Conservation (phyloP, 345 rosid species). For the Ricinus communis region DNA sequence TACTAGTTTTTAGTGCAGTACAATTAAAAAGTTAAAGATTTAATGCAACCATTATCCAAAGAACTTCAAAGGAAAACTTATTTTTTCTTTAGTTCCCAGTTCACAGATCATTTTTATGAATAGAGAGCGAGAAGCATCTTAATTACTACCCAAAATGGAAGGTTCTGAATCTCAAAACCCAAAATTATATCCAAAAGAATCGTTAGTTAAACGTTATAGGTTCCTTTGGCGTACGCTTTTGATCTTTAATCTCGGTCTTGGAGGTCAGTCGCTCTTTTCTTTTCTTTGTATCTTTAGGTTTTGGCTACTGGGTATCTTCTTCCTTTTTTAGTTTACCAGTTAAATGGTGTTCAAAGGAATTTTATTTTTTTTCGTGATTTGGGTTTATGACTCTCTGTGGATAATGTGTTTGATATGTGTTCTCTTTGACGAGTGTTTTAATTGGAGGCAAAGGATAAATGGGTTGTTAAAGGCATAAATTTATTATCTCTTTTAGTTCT, state of each 20-base stretch:
- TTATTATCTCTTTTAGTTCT: background rate
- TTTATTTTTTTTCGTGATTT: background rate
- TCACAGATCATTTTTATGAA: too few relatives aligned
- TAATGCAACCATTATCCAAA: too few relatives aligned
- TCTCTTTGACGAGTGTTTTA: slow-evolving; percentile 16
- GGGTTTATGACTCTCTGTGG: slow-evolving; percentile 18
- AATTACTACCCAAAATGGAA: slow-evolving; percentile 49
- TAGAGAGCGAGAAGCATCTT: too few relatives aligned
- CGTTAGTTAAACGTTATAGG: slow-evolving; percentile 36
- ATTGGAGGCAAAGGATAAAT: too few relatives aligned
- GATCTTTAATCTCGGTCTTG: slow-evolving; percentile 71
- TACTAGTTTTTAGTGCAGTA: too few relatives aligned
- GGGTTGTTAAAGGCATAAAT: too few relatives aligned
- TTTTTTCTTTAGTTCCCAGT: too few relatives aligned
- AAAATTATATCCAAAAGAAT: slow-evolving; percentile 26
- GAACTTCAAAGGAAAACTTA: too few relatives aligned
- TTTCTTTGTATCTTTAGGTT: background rate
- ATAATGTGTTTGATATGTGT: slow-evolving; percentile 42
- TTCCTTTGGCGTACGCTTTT: slow-evolving; percentile 61
- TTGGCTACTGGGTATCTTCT: background rate
- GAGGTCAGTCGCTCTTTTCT: slow-evolving; percentile 40
- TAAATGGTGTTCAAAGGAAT: background rate
- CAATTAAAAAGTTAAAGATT: too few relatives aligned
- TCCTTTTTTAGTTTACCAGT: background rate
- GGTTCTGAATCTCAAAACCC: slow-evolving; percentile 31